Conservation (phyloP, 306 rosid genomes). For the Hippophae gyantsensis region DNA sequence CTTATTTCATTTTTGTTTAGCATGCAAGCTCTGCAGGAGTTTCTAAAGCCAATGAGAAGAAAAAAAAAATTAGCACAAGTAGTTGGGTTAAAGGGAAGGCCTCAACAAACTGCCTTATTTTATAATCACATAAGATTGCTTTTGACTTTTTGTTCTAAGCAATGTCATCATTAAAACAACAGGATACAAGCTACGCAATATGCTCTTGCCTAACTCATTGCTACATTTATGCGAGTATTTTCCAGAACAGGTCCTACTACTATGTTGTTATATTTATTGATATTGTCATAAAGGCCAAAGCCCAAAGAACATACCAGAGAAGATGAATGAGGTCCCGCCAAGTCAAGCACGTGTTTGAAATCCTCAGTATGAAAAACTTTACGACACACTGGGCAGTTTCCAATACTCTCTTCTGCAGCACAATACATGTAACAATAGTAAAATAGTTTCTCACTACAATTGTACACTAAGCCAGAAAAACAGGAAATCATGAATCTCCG, state of each 20-base stretch:
- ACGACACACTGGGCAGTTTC: conserved; percentile 84
- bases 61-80: too few species aligned
- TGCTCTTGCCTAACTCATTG: too few species aligned
- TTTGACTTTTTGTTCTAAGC: too few species aligned
- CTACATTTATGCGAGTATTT: too few species aligned
- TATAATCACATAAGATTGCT: too few species aligned
- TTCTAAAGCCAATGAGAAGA: too few species aligned
- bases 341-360: conserved; percentile 61
- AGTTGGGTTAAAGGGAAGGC: too few species aligned
- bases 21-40: too few species aligned
- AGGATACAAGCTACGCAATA: too few species aligned
- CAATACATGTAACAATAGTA: conserved; percentile 20
- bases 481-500: background rate
- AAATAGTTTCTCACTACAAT: conserved; percentile 12
- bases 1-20: too few species aligned
- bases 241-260: background rate
- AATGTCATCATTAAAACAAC: too few species aligned
- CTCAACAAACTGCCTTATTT: too few species aligned
- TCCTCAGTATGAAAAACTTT: conserved; percentile 55
- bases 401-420: conserved; percentile 32
- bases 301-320: conserved; percentile 32
- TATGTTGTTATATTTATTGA: background rate
- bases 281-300: background rate
- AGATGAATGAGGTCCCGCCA: conserved; percentile 46
- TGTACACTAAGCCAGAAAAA: background rate